Base-by-base conservation (phyloP, 108 stramenopile species). In the Cyclotella cryptica region DNA sequence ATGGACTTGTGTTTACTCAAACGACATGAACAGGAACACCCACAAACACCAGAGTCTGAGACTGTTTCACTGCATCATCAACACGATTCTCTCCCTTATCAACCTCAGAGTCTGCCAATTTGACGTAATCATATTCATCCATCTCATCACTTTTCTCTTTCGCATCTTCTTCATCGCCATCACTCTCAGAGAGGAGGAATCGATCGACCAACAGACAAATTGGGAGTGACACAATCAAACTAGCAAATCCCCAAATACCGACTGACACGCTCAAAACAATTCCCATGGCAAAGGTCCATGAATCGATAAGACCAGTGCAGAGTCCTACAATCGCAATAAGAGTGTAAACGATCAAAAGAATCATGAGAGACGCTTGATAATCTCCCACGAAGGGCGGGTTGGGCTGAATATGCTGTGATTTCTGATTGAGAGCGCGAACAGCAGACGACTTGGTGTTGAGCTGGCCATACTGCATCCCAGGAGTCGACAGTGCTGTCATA, bases 21-120 rank as follows among this genome's bases (percentile, higher is more conserved):
- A 79, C 78, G 26, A 79, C 71, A 46, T 72, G 71, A 21, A 79
- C 58, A 18, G 78, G 78, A 45, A 79, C 71, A 17, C 78, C 78
- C 47, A 79, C 52, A 54, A 66, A 79, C 24, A 72, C 70, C 44
- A 67, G 63, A 40, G 77, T 57, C 51, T 52, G 14, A 15, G 19
- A 5, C 41, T 26, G 45, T 66, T 42, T 42, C 26, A 21, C 51
- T 42, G 40, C 24, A 22, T 17, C 51, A 12, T 57, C 29, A 8
- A 6, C 60, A 35, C 29, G 59, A 26, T 47, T 28, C 22, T 24
- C 4, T 14, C 13, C 60, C 44, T 45, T 28, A 3, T 60, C 43
- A 17, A 43, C 41, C 63, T 58, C 45, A 40, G 47, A 27, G 41
- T 59, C 63, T n/a, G n/a, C 47, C 15, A 17, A 49, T 9, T 35